Evolutionary conservation across 148 eudicot genomes (phyloP).

Genomic region (Bassia scoparia): DNA sequence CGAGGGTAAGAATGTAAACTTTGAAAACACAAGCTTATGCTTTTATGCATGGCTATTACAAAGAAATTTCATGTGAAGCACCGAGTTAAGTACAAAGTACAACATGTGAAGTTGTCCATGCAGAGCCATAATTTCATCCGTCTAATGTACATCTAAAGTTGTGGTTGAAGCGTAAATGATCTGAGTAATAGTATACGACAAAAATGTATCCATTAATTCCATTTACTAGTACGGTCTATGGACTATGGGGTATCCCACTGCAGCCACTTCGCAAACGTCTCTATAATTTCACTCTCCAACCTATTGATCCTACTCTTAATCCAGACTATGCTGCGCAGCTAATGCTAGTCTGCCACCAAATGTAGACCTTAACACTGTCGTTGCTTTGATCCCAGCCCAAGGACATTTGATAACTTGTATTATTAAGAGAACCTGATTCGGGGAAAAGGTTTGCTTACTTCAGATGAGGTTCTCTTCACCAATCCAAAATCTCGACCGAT

Average conservation of each 20-base stretch:
- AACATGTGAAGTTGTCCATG: no score
- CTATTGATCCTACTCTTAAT: slow-evolving; percentile 47
- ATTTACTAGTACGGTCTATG: no score
- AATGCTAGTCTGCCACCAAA: slow-evolving; percentile 42
- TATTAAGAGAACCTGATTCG: slow-evolving; percentile 46
- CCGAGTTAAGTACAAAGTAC: no score
- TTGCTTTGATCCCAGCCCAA: slow-evolving; percentile 53
- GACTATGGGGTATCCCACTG: slow-evolving; percentile 77
- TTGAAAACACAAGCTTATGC: no score
- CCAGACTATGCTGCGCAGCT: slow-evolving; percentile 45
- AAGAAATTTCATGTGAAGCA: no score
- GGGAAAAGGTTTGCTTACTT: slow-evolving; percentile 58
- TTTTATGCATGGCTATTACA: no score
- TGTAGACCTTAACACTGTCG: slow-evolving; percentile 35
- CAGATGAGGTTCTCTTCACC: slow-evolving; percentile 55
- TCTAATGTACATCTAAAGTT: no score
- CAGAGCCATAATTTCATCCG: no score
- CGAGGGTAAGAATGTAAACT: no score
- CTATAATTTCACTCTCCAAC: slow-evolving; percentile 39
- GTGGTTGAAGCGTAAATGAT: no score
- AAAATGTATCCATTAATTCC: no score
- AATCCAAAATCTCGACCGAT: slow-evolving; percentile 30
- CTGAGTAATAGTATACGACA: no score
- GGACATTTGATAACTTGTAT: slow-evolving; percentile 47
- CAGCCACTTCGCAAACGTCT: slow-evolving; percentile 43